Percentiles rank a stretch among this genome's conserved stretches.
Conservation (phyloP, 192 early-diverging fungal genomes). For the Paraglomus brasilianum region DNA sequence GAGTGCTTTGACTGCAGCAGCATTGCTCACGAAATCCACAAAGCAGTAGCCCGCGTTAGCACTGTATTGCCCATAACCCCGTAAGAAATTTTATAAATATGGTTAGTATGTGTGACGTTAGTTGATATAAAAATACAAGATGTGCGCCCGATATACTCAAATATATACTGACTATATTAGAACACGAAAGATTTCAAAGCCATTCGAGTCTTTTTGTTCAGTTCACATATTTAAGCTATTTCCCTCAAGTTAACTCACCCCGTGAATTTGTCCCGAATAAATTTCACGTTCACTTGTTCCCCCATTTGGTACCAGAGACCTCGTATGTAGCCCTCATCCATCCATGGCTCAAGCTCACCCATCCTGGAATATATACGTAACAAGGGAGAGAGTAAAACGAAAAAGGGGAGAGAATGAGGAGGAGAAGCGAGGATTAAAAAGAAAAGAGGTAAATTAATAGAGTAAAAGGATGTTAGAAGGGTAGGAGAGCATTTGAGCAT, state of each 20-base stretch:
- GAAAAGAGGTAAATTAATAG: background rate
- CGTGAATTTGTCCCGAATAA: conserved; percentile 90
- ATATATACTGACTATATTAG: conserved; percentile 3
- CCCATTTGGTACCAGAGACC: conserved; percentile 82
- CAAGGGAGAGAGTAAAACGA: background rate
- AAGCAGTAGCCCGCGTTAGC: conserved; percentile 89
- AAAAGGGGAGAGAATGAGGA: background rate
- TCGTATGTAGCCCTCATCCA: conserved; percentile 92
- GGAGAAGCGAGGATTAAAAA: background rate
- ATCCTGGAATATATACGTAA: conserved; percentile 58
- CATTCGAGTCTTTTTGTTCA: background rate
- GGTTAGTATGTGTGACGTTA: background rate
- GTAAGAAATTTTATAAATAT: conserved; percentile 25
- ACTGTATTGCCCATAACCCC: conserved; percentile 29
- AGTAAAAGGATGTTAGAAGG: no score
- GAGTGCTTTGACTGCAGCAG: conserved; percentile 71
- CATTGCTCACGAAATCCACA: conserved; percentile 73
- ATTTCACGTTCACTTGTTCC: conserved; percentile 87
- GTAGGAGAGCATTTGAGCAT: background rate
- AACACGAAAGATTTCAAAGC: background rate
- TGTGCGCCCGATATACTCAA: background rate
- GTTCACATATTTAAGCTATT: background rate
- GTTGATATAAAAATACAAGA: background rate
- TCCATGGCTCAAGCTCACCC: conserved; percentile 97
- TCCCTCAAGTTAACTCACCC: conserved; percentile 50